Evolutionary conservation across 2,329 filamentous ascomycete species (phyloP), one percentile per base, ranked within the genome.

Genomic region (Neonectria neomacrospora): DNA sequence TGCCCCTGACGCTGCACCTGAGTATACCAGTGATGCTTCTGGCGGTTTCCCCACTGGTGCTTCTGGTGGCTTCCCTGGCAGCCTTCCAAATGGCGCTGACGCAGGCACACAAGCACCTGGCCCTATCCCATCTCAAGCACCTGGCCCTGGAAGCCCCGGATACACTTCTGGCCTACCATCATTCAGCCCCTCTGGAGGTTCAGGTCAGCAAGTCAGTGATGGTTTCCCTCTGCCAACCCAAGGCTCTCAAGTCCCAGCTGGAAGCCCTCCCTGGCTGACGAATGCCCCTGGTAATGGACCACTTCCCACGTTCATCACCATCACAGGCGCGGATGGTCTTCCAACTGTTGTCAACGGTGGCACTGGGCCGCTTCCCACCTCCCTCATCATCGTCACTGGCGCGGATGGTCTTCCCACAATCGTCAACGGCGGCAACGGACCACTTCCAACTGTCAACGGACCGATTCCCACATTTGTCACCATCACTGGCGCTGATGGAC

Each of bases 401-500:
- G 12, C 37, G 12, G 47, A 58, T 58, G 56, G 56, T 1, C 37
- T 56, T 14, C 52, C 45, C 18, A 56, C 52, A 4, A 11, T 56
- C n/a, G 5, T 56, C n/a, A 32, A 20, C 7, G 47, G 47, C 28
- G 26, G 18, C 37, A 41, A 20, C 37, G 37, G 37, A 20, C 37
- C 37, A 41, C 37, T 62, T 14, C 54, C 45, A n/a, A 61, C 61
- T 4, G 51, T 65, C 20, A 18, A 41, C 16, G 39, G 41, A 5
- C 26, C 39, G 4, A 4, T 41, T 41, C 37, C 37, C 37, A 18
- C 37, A 18, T 41, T 41, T 20, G 14, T n/a, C 14, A 45, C 42
- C 2, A n/a, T 45, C 42, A 69, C 61, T 26, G 71, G 71, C 2
- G 34, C 59, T 23, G 71, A 73, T 39, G 75, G 75, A 11, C 64